Base-by-base conservation (phyloP, 345 rosid species). In the Aquilaria sinensis region DNA sequence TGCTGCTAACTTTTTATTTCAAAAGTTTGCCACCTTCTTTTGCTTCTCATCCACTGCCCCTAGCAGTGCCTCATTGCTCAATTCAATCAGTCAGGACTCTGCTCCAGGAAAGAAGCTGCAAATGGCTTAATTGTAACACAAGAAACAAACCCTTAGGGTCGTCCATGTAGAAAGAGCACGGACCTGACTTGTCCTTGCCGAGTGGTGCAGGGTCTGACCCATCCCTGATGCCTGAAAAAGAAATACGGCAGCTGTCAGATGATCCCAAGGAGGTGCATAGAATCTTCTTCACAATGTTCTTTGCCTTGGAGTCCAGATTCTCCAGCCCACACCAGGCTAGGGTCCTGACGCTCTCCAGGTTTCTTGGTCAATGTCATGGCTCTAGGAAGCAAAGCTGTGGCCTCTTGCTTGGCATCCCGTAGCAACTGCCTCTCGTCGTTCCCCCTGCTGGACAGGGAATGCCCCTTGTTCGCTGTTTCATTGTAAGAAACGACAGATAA, bases 251-350 rank as follows among this genome's bases (percentile, higher is more conserved):
- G 76, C 59, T 32, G 85, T 81, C 53, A 92, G 85, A 72, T 80
- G 79, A 57, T 82, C 89, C 32, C 92, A 92, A 48, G 87, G 78
- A 63, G 81, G 77, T 62, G 79, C 65, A 65, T 13, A 76, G 70
- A 47, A 92, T 77, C 78, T 76, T 89, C 66, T 70, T 69, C 12
- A 83, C 90, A 89, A 89, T 75, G 62, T 77, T 74, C 75, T 54
- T 72, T 72, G 83, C 79, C 55, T 85, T 88, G 9, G 67, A 54
- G 77, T 81, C 91, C 74, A 88, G 60, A 62, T 75, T 58, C 74
- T 81, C 85, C 64, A 86, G 56, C 85, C 90, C 59, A 51, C 70
- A 51, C 66, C 83, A 3, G 66, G 31, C 30, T 70, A 66, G 11
- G 75, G 3, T 33, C 74, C 81, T 0, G 55, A 56, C 5, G 71